These are phyloP conservation scores for Neltuma alba DNA, from an alignment of 306 rosid genomes.

Conservation along the genomic window DNA sequence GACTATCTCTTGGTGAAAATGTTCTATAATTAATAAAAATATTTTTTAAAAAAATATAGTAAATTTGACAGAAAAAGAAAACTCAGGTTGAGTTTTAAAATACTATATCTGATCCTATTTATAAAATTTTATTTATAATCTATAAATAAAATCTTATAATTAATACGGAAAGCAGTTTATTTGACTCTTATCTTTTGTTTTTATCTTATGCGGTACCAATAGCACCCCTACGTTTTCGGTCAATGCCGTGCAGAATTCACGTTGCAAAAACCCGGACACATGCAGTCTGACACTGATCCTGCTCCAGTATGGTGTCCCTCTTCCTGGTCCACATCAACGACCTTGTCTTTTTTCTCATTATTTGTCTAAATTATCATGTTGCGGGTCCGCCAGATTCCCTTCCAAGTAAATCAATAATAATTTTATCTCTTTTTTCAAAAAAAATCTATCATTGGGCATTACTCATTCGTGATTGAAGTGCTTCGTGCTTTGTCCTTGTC, in stretches of 20 bases:
- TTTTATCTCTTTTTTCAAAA: neutral
- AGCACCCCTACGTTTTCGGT: neutral
- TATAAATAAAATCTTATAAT: too few relatives aligned
- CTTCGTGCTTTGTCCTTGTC: slow-evolving; percentile 3
- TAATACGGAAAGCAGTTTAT: too few relatives aligned
- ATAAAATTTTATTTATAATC: too few relatives aligned
- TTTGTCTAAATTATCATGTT: neutral
- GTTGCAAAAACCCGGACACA: neutral
- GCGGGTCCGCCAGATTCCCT: neutral
- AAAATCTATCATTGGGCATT: neutral
- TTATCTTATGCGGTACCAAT: too few relatives aligned
- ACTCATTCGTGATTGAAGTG: neutral
- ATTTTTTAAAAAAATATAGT: too few relatives aligned
- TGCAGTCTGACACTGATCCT: neutral
- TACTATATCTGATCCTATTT: too few relatives aligned
- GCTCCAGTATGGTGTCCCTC: neutral
- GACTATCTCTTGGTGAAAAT: too few relatives aligned
- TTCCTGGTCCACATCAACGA: neutral
- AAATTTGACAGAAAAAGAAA: too few relatives aligned
- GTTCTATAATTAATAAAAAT: too few relatives aligned
- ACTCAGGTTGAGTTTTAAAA: too few relatives aligned
- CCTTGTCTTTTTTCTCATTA: neutral
- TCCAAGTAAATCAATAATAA: neutral
- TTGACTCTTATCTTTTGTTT: too few relatives aligned
- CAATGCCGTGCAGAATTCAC: neutral